Evolutionary conservation across 805 yeast genomes (phyloP).

Genomic region (Schizosaccharomyces lindneri): DNA sequence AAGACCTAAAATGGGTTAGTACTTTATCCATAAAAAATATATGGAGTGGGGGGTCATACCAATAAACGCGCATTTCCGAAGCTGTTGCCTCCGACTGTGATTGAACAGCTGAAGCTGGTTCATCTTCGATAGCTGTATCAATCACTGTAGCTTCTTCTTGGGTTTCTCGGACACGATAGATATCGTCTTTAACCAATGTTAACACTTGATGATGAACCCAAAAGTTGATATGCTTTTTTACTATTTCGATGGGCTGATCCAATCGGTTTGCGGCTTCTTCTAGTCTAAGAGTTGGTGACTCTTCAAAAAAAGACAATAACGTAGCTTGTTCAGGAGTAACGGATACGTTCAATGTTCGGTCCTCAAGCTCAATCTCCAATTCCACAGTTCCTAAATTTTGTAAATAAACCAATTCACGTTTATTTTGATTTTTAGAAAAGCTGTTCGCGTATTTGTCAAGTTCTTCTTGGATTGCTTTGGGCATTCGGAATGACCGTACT

Average conservation of each 20-base stretch:
- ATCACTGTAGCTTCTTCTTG: not conserved
- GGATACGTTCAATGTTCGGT: slow-evolving; percentile 16
- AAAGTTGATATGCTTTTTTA: slow-evolving; percentile 20
- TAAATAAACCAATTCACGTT: slow-evolving; percentile 32
- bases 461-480: slow-evolving; percentile 19
- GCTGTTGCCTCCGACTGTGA: slow-evolving; percentile 11
- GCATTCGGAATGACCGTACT: slow-evolving; percentile 23
- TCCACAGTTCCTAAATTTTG: slow-evolving; percentile 38
- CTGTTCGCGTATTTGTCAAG: slow-evolving; percentile 21
- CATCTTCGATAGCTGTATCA: slow-evolving; percentile 1
- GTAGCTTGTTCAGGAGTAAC: slow-evolving; percentile 53
- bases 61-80: not conserved
- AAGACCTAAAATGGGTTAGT: slow-evolving; percentile 16
- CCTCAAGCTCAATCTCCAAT: slow-evolving; percentile 31
- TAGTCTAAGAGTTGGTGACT: slow-evolving; percentile 12
- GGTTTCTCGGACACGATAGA: not conserved
- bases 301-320: slow-evolving; percentile 27
- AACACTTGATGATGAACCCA: slow-evolving; percentile 46
- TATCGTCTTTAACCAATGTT: slow-evolving; percentile 7
- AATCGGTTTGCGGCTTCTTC: slow-evolving; percentile 16
- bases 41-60: not conserved
- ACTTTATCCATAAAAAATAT: not conserved
- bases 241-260: slow-evolving; percentile 21
- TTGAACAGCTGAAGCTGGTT: slow-evolving; percentile 9
- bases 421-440: slow-evolving; percentile 25